These are phyloP conservation scores for Camellia lanceoleosa DNA, from an alignment of 148 eudicot species.

Conservation along the genomic window DNA sequence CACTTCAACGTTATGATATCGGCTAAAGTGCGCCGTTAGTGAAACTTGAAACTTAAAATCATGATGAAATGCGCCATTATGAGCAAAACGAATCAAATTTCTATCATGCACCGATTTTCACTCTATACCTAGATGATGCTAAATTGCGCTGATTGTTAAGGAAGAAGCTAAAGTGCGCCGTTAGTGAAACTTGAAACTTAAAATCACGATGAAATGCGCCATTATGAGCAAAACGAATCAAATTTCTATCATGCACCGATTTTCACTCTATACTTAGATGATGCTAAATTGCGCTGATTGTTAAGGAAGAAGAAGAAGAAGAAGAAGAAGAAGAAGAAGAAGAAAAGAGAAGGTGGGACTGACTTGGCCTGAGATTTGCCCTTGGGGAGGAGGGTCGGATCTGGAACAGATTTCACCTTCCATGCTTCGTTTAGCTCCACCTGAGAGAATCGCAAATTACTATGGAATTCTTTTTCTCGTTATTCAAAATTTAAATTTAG, in stretches of 20 bases:
- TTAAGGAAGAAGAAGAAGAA: neutral
- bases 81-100: neutral
- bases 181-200: too few relatives aligned
- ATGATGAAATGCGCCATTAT: neutral
- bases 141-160: too few relatives aligned
- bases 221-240: too few relatives aligned
- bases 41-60: neutral
- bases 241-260: too few relatives aligned
- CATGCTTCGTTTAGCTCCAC: slow-evolving; percentile 84
- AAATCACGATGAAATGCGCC: too few relatives aligned
- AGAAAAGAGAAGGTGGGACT: slow-evolving; percentile 27
- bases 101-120: too few relatives aligned
- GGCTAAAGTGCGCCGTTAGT: neutral
- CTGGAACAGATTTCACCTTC: slow-evolving; percentile 66
- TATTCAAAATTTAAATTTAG: neutral
- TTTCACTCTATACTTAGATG: too few relatives aligned
- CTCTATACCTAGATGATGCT: too few relatives aligned
- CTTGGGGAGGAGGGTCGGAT: slow-evolving; percentile 83
- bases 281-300: too few relatives aligned
- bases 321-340: too few relatives aligned
- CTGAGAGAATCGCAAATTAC: slow-evolving; percentile 30
- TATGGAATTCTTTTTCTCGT: neutral
- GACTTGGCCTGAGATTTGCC: slow-evolving; percentile 86
- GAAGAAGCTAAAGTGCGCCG: too few relatives aligned
- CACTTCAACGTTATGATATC: too few relatives aligned